These are phyloP conservation scores for Isabelozyma heimii DNA, from an alignment of 805 yeast genomes.

Conservation along the genomic window DNA sequence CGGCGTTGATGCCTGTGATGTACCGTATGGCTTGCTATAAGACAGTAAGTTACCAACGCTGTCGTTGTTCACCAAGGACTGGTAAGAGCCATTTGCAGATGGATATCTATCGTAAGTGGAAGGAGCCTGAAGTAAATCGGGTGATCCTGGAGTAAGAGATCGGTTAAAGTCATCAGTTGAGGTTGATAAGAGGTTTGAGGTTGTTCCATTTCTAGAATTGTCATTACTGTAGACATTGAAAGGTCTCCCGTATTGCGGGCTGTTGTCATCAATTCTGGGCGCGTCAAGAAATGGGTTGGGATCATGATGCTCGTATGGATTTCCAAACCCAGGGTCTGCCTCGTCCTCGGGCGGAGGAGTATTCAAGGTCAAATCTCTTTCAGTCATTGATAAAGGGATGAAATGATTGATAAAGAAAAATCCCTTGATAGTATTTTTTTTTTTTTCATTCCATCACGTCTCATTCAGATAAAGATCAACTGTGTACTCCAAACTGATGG, in stretches of 20 bases:
- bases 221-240: slow-evolving; percentile 43
- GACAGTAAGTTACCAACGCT: neutral
- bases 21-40: neutral
- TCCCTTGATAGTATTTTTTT: no score
- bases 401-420: neutral
- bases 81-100: slow-evolving; percentile 52
- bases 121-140: slow-evolving; percentile 35
- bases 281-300: neutral
- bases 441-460: no score
- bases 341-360: slow-evolving; percentile 11
- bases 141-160: slow-evolving; percentile 4
- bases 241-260: slow-evolving; percentile 26
- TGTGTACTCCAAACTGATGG: no score
- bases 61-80: slow-evolving; percentile 22
- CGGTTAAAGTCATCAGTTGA: slow-evolving; percentile 5
- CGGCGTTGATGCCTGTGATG: neutral
- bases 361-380: slow-evolving; percentile 33
- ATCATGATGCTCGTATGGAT: slow-evolving; percentile 3
- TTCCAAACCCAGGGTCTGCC: slow-evolving; percentile 2
- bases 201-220: slow-evolving; percentile 33
- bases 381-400: slow-evolving; percentile 3
- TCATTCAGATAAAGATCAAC: no score
- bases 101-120: slow-evolving; percentile 70
- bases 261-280: slow-evolving; percentile 9
- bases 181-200: slow-evolving; percentile 29